Conservation (phyloP, 2,329 filamentous ascomycete genomes). For the Raffaelea deltoideospora region DNA sequence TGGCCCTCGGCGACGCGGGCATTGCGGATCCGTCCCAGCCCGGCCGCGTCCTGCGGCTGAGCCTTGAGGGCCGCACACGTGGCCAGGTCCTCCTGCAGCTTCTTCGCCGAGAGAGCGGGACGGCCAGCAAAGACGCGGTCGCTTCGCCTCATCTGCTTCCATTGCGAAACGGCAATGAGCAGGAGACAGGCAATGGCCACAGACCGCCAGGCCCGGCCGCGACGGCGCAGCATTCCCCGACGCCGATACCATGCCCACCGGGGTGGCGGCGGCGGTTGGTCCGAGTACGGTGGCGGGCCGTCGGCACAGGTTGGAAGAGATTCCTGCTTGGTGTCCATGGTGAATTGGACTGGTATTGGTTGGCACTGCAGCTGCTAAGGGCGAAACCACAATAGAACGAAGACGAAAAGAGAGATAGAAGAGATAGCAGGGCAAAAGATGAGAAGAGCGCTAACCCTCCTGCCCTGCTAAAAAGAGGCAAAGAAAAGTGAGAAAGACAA, state of each 20-base stretch:
- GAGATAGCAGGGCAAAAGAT: background rate
- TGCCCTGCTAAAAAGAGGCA: background rate
- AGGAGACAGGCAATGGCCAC: slow-evolving; percentile 30
- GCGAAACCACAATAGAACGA: background rate
- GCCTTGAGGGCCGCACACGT: slow-evolving; percentile 39
- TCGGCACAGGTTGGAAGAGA: too few relatives aligned
- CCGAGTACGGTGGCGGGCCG: slow-evolving; percentile 28
- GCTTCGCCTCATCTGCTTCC: slow-evolving; percentile 20
- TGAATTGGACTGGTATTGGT: too few relatives aligned
- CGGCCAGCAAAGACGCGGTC: background rate
- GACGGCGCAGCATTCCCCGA: slow-evolving; percentile 14
- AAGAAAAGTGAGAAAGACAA: too few relatives aligned
- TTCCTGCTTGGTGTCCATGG: slow-evolving; percentile 27
- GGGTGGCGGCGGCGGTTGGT: background rate
- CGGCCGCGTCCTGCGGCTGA: slow-evolving; percentile 39
- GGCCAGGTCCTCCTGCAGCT: slow-evolving; percentile 36
- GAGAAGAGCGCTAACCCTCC: background rate
- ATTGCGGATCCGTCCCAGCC: slow-evolving; percentile 40
- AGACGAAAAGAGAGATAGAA: background rate
- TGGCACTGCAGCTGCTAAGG: background rate
- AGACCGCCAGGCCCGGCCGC: slow-evolving; percentile 27
- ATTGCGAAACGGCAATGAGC: slow-evolving; percentile 31
- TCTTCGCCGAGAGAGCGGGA: slow-evolving; percentile 37
- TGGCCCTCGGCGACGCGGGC: slow-evolving; percentile 44
- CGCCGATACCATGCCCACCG: slow-evolving; percentile 1